Conservation (phyloP, 495 filamentous ascomycete genomes). For the Tuber umbilicatum region DNA sequence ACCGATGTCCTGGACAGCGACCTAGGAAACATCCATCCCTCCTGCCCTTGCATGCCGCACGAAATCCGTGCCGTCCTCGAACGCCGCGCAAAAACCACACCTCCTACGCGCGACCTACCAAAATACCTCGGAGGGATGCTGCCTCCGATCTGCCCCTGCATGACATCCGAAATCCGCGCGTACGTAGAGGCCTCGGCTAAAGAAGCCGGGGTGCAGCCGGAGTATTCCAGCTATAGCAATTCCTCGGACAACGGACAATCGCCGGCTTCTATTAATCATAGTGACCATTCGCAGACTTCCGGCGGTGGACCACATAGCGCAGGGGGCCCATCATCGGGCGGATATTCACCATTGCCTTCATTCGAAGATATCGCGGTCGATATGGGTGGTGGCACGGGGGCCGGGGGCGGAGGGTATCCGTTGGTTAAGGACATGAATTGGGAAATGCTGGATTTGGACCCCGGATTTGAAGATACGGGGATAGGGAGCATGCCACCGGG, state of each 20-base stretch:
- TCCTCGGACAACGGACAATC: slow-evolving; percentile 32
- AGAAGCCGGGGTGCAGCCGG: slow-evolving; percentile 10
- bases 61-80: slow-evolving; percentile 21
- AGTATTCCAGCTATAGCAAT: slow-evolving; percentile 17
- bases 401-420: slow-evolving; percentile 13
- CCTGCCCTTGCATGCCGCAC: slow-evolving; percentile 18
- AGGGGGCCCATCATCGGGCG: slow-evolving; percentile 12
- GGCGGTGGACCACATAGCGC: slow-evolving; percentile 9
- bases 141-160: slow-evolving; percentile 24
- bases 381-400: slow-evolving; percentile 2
- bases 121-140: slow-evolving; percentile 9
- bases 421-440: slow-evolving; percentile 23
- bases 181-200: slow-evolving; percentile 28
- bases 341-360: slow-evolving; percentile 19
- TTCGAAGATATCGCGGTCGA: slow-evolving; percentile 13
- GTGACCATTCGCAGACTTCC: slow-evolving; percentile 28
- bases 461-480: slow-evolving; percentile 18
- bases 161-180: slow-evolving; percentile 15
- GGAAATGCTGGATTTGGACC: slow-evolving; percentile 27
- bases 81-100: slow-evolving; percentile 11
- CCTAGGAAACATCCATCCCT: neutral
- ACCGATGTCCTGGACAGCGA: slow-evolving; percentile 5
- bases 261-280: slow-evolving; percentile 30
- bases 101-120: neutral
- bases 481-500: slow-evolving; percentile 12